These are phyloP conservation scores for Dendryphion nanum DNA, from an alignment of 2,329 filamentous ascomycete genomes.

Conservation along the genomic window DNA sequence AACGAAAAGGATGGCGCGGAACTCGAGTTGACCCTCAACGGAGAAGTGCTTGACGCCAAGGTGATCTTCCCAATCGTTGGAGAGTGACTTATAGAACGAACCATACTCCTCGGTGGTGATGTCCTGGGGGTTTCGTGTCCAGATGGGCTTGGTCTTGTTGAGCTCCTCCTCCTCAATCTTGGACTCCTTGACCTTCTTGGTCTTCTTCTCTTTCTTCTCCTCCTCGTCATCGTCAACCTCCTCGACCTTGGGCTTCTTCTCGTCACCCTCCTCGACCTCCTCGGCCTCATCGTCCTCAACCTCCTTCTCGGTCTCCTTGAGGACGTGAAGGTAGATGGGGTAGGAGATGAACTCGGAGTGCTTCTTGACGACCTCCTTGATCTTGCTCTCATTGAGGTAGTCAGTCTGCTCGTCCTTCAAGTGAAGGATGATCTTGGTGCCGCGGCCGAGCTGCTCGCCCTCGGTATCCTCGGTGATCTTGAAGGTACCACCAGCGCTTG, in stretches of 20 bases:
- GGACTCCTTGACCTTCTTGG: conserved; percentile 99
- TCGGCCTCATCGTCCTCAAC: conserved; percentile 91
- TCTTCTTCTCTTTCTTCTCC: conserved; percentile 90
- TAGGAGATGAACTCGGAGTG: conserved; percentile 99
- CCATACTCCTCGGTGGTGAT: conserved; percentile 97
- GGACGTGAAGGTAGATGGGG: conserved; percentile 99
- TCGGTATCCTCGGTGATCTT: conserved; percentile 87
- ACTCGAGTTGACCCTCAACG: conserved; percentile 99
- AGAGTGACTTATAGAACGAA: conserved; percentile 99
- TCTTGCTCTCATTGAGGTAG: conserved; percentile 97
- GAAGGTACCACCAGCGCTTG: conserved; percentile 95
- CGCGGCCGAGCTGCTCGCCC: conserved; percentile 85
- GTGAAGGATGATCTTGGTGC: conserved; percentile 97
- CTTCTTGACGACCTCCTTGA: conserved; percentile 99
- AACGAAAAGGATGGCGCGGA: conserved; percentile 99
- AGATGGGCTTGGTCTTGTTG: conserved; percentile 99
- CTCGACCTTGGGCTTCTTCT: conserved; percentile 96
- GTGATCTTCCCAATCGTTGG: conserved; percentile 99
- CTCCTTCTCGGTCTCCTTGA: conserved; percentile 99
- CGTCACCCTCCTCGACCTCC: conserved; percentile 60
- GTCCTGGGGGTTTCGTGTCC: conserved; percentile 96
- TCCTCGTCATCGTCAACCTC: conserved; percentile 85
- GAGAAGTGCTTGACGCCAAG: conserved; percentile 99
- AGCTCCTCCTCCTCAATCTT: conserved; percentile 99
- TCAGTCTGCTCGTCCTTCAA: conserved; percentile 99